Base-by-base conservation (phyloP, 148 eudicot genomes). In the Fallopia convolvulus region DNA sequence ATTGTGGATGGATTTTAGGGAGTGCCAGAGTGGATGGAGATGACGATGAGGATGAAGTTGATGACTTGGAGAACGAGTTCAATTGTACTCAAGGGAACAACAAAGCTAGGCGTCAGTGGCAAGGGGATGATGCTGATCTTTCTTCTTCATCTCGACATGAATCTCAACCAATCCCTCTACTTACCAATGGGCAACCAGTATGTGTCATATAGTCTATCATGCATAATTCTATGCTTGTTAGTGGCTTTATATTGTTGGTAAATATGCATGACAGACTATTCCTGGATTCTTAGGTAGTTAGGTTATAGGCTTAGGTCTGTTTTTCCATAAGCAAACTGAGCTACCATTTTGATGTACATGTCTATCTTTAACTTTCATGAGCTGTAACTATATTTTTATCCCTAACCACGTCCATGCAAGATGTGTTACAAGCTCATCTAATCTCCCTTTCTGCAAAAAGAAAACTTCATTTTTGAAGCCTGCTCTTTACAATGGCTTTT, bases 41-140 rank as follows among this genome's bases (percentile, higher is more conserved):
- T 81, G 99, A 95, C 52, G 99, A 95, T 47, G 99, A 95, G 85
- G 99, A 95, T 78, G 99, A 88, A 83, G 82, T 85, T 81, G 99
- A 94, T 84, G 99, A 94, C 85, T 70, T 94, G 66, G 99, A 94
- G 76, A 94, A 92, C 78, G 99, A 94, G 83, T 94, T 94, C 58
- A 83, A 87, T 74, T 89, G 88, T 78, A 42, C 83, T 36, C 86
- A 87, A 80, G 93, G 84, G 78, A 85, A 86, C 77, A 85, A 78
- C 81, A 86, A 85, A 71, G 89, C 87, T 15, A 88, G 92, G 79
- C 87, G 82, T 73, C 91, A 90, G 76, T 92, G 97, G 99, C 92
- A 90, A 70, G 93, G 92, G 71, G 92, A 87, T 36, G 97, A 91
- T 81, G 82, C 85, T 30, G 92, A 88, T 32, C 89, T 88, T 68